Evolutionary conservation across 2,329 filamentous ascomycete genomes (phyloP).

Genomic region (Akanthomyces uredinophilus): DNA sequence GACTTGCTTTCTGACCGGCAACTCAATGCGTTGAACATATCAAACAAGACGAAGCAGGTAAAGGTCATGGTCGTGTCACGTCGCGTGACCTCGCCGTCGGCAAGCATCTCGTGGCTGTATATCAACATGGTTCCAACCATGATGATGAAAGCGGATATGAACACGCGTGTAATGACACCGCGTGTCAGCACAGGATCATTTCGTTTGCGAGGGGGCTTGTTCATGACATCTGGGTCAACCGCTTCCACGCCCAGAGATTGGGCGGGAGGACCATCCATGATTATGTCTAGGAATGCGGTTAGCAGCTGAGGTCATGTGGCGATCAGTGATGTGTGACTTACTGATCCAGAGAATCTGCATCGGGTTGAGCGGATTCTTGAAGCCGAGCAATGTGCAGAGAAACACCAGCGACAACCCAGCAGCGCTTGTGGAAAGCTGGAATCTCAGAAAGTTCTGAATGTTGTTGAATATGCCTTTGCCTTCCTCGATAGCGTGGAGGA

Average conservation of each 20-base stretch:
- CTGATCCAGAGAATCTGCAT: slow-evolving; percentile 99
- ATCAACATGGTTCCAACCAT: slow-evolving; percentile 88
- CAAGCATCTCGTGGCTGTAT: slow-evolving; percentile 86
- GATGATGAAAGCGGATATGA: slow-evolving; percentile 83
- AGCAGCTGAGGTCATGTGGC: not conserved
- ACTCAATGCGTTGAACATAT: slow-evolving; percentile 97
- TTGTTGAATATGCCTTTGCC: slow-evolving; percentile 99
- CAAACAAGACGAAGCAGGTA: slow-evolving; percentile 96
- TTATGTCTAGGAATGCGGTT: slow-evolving; percentile 64
- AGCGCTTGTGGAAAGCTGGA: slow-evolving; percentile 95
- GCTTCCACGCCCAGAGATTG: slow-evolving; percentile 95
- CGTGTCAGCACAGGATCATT: slow-evolving; percentile 88
- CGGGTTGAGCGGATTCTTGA: slow-evolving; percentile 92
- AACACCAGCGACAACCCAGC: slow-evolving; percentile 88
- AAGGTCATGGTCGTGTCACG: slow-evolving; percentile 99
- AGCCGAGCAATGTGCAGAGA: slow-evolving; percentile 85
- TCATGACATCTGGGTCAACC: slow-evolving; percentile 93
- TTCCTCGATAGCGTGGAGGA: slow-evolving; percentile 92
- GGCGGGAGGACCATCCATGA: slow-evolving; percentile 97
- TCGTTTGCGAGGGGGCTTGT: slow-evolving; percentile 74
- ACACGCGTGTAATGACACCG: slow-evolving; percentile 73
- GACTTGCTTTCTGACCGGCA: slow-evolving; percentile 91
- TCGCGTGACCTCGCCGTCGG: slow-evolving; percentile 75
- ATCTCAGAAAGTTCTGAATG: slow-evolving; percentile 98
- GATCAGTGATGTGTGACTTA: slow-evolving; percentile 44